Evolutionary conservation across 2,329 filamentous ascomycete species (phyloP), one percentile per base, ranked within the genome.

Genomic region (Fusarium albosuccineum): DNA sequence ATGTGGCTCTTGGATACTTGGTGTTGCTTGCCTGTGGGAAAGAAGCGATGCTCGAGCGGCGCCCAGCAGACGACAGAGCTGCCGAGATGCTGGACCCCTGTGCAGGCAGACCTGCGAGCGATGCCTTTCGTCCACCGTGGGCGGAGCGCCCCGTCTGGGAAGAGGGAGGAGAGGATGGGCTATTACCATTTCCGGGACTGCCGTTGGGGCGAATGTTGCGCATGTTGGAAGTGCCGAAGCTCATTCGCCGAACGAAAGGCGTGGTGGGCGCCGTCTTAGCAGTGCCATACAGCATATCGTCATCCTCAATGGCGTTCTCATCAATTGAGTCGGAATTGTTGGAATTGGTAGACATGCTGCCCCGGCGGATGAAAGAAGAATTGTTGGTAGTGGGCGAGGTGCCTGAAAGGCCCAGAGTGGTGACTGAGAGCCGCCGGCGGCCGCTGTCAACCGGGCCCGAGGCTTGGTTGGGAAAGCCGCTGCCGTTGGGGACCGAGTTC

Each of bases 181-280:
- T 82, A 84, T 86, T 88, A 89, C 87, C 89, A 81, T 87, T 87
- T 75, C 86, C 88, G 76, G 89, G 84, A 76, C 89, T 91, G 74
- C 82, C 83, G 73, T 84, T 84, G 36, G 81, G 80, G 55, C 82
- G 79, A 64, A 76, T 81, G 66, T 82, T 82, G 71, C 89, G 90
- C 72, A 92, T 87, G 79, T 89, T 90, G 77, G 93, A 89, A 64
- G 91, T 91, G 64, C 95, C 94, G 75, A 97, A 97, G 80, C 94
- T 97, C 83, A 97, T 90, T 61, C 94, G 91, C 71, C 94, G 91
- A 62, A 87, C 87, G 76, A 94, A 95, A 34, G 94, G 92, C 11
- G 91, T 92, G 54, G 83, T 86, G 34, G 92, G 90, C 14, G 86
- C 85, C 70, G 86, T 87, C 74, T 84, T 86, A 39, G 82, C 76